Conservation (phyloP, 176 grass and related monocot species). For the Ampelocalamus luodianensis region DNA sequence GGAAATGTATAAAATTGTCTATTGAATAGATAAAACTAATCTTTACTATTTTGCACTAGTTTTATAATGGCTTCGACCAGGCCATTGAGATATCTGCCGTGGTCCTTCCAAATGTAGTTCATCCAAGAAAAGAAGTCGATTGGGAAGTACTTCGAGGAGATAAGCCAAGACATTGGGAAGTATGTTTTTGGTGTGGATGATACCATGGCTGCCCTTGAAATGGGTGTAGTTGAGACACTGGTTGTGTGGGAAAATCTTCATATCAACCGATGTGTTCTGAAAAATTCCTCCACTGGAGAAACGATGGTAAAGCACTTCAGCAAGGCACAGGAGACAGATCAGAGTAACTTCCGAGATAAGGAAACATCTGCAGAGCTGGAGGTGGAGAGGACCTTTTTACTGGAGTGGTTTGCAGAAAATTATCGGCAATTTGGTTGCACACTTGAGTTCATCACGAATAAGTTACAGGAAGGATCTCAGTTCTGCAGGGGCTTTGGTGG, state of each 20-base stretch:
- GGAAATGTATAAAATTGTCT: no score
- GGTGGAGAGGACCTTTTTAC: slow-evolving; percentile 20
- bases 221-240: slow-evolving; percentile 39
- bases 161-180: slow-evolving; percentile 55
- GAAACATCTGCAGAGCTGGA: slow-evolving; percentile 26
- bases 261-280: slow-evolving; percentile 26
- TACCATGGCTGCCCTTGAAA: slow-evolving; percentile 42
- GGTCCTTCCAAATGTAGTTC: slow-evolving; percentile 52
- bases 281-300: slow-evolving; percentile 24
- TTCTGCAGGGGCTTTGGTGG: no score
- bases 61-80: slow-evolving; percentile 54
- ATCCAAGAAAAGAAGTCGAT: slow-evolving; percentile 51
- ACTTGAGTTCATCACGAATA: no score
- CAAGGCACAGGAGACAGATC: slow-evolving; percentile 27
- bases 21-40: no score
- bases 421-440: no score
- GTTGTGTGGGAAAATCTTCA: slow-evolving; percentile 51
- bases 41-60: no score
- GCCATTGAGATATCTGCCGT: slow-evolving; percentile 52
- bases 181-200: slow-evolving; percentile 53
- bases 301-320: not conserved
- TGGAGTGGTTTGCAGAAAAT: slow-evolving; percentile 47
- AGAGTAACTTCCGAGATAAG: slow-evolving; percentile 20
- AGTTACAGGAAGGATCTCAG: no score
- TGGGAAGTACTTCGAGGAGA: slow-evolving; percentile 59